Evolutionary conservation across 169 alveolate species (phyloP).

Genomic region (Plasmodium coatneyi): DNA sequence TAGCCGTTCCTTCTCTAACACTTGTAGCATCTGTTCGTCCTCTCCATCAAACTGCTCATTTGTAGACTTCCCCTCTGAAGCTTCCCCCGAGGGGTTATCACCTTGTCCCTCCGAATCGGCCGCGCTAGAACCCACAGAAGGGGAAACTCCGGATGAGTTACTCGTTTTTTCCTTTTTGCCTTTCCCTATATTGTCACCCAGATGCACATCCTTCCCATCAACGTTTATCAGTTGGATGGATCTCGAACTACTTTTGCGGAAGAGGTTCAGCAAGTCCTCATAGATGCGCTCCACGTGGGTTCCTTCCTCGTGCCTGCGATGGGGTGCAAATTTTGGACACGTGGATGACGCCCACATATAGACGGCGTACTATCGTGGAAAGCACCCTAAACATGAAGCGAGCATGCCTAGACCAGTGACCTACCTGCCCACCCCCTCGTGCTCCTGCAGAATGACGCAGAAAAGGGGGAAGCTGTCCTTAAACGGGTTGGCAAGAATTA

Average conservation of each 20-base stretch:
- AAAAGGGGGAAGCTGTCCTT: conserved; percentile 32
- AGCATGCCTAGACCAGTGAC: not conserved
- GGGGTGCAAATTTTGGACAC: not conserved
- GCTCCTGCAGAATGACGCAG: conserved; percentile 16
- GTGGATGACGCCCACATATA: not conserved
- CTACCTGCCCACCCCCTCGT: not conserved
- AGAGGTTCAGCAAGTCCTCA: not conserved
- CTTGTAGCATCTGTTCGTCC: not conserved
- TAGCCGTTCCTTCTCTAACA: not conserved
- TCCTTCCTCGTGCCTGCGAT: not conserved
- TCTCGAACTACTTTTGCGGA: not conserved
- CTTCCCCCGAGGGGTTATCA: not conserved
- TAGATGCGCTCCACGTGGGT: not conserved
- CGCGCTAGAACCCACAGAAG: not conserved
- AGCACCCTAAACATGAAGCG: not conserved
- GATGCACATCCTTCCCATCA: not conserved
- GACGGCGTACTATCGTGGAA: not conserved
- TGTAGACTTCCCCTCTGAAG: not conserved
- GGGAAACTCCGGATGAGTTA: not conserved
- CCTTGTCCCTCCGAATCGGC: not conserved
- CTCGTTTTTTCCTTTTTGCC: not conserved
- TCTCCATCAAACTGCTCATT: not conserved
- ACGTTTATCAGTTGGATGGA: not conserved
- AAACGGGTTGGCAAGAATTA: conserved; percentile 42
- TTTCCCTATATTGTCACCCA: not conserved